Conservation (phyloP, 1,284 basidiomycete species). For the Ganoderma sp. region DNA sequence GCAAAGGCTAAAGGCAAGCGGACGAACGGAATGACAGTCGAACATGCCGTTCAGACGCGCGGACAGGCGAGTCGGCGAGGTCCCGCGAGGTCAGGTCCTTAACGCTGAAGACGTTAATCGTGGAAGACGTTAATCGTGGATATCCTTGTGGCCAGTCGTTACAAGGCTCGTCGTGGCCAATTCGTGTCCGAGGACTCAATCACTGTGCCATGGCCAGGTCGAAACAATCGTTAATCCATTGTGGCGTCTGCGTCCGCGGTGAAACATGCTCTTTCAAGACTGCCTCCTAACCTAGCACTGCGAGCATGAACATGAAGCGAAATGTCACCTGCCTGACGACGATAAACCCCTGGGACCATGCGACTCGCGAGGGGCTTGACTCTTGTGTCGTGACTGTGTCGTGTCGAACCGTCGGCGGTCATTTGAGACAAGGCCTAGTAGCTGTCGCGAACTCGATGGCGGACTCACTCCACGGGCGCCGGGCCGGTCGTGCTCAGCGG, state of each 20-base stretch:
- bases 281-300: background rate
- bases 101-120: too few species aligned
- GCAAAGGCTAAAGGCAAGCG: constrained; percentile 11
- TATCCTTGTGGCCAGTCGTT: background rate
- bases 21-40: background rate
- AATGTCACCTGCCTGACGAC: background rate
- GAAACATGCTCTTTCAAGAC: background rate
- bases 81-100: background rate
- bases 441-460: background rate
- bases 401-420: background rate
- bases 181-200: background rate
- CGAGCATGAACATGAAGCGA: background rate
- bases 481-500: background rate
- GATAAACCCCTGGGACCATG: background rate
- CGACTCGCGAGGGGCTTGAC: background rate
- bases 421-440: background rate
- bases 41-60: background rate
- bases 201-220: background rate
- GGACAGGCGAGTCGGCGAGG: background rate
- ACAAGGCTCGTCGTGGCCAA: background rate
- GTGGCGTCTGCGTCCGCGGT: background rate
- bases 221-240: background rate
- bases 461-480: background rate
- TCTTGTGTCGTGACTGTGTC: background rate
- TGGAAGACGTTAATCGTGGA: background rate